Conservation (phyloP, 768 basidiomycete species). For the Xanthoconium purpureum region DNA sequence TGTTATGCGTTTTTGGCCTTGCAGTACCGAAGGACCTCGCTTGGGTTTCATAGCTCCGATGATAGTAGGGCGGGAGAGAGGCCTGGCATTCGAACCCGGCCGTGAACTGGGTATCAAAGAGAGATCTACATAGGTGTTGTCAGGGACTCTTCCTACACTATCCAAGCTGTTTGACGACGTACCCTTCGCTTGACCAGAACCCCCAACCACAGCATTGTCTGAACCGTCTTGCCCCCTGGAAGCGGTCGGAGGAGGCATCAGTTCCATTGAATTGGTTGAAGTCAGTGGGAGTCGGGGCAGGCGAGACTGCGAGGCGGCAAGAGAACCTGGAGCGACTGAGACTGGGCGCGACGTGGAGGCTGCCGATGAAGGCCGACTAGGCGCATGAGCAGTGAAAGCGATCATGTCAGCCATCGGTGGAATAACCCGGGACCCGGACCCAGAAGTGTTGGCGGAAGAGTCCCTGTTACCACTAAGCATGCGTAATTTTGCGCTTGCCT, state of each 20-base stretch:
- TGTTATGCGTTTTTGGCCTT: conserved; percentile 23
- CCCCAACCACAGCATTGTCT: background rate
- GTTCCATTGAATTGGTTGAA: background rate
- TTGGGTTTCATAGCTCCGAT: conserved; percentile 17
- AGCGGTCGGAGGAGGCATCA: conserved; percentile 3
- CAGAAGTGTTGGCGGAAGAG: background rate
- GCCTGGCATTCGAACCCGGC: background rate
- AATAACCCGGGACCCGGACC: background rate
- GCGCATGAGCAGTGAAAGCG: background rate
- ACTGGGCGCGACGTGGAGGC: conserved; percentile 2
- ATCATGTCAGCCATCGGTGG: background rate
- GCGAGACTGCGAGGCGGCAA: background rate
- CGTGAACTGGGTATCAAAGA: background rate
- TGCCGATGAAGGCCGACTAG: background rate
- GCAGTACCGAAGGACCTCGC: conserved; percentile 9
- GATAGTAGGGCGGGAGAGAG: background rate
- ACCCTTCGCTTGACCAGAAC: background rate
- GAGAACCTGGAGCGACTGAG: background rate
- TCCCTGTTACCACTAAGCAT: background rate
- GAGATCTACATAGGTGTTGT: background rate
- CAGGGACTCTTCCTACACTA: background rate
- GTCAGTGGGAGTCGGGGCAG: background rate
- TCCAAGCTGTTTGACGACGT: background rate
- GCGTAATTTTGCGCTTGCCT: background rate
- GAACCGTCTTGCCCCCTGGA: background rate